Percentiles rank a stretch among this genome's conserved stretches.
phyloP scores from a whole-genome alignment of 768 basidiomycete species.

The Amanita brunnescens region DNA sequence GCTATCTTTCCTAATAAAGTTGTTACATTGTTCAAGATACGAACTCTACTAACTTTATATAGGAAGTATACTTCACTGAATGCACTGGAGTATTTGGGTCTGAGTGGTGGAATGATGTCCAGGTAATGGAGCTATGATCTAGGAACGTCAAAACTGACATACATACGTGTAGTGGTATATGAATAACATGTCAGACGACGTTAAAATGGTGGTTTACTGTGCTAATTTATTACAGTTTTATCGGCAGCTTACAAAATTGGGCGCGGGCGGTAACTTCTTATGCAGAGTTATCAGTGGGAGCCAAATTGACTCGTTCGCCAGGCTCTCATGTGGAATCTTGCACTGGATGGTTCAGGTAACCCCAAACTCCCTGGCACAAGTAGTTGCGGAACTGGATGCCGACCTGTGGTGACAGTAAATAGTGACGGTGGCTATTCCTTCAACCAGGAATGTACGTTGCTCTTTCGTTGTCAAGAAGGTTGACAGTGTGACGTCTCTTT shows the following conservation, averaged over 20 bases:
- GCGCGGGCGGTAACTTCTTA: constrained; percentile 4
- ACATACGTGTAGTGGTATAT: constrained; percentile 47
- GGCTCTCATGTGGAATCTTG: constrained; percentile 66
- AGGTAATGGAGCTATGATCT: constrained; percentile 35
- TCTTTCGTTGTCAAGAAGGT: not conserved
- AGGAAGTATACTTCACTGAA: constrained; percentile 49
- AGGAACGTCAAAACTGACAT: not conserved
- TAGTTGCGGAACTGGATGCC: constrained; percentile 60
- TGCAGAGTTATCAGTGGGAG: not conserved
- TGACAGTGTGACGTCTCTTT: not conserved
- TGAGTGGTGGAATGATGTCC: constrained; percentile 78
- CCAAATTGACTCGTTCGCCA: not conserved
- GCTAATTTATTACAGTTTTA: constrained; percentile 2
- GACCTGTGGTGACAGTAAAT: constrained; percentile 60
- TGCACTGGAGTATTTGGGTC: constrained; percentile 57
- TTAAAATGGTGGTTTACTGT: not conserved
- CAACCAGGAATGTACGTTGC: constrained; percentile 41
- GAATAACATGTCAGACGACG: constrained; percentile 42
- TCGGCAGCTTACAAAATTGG: constrained; percentile 5
- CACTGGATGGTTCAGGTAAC: constrained; percentile 46
- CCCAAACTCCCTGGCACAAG: constrained; percentile 57
- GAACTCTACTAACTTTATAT: not conserved
- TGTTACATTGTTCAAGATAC: not conserved
- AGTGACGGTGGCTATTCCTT: constrained; percentile 51
- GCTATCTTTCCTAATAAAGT: constrained; percentile 48